Percentiles rank a stretch among this genome's conserved stretches.
Conservation (phyloP, 164 flowering plant genomes). For the Aristolochia californica region DNA sequence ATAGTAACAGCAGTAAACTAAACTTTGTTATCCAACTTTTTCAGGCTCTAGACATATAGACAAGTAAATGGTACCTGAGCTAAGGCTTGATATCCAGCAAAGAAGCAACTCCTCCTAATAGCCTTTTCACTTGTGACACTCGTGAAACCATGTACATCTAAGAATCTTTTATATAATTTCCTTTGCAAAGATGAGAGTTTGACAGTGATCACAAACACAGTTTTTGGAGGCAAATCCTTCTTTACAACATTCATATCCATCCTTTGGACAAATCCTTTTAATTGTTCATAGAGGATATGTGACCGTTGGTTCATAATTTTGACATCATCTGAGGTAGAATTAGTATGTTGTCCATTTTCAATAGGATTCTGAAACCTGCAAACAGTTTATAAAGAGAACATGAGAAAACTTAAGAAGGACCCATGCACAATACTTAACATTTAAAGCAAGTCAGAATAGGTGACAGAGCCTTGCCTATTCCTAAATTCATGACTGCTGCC, state of each 20-base stretch:
- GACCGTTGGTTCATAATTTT: conserved; percentile 96
- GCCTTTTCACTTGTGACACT: conserved; percentile 43
- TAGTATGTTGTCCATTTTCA: conserved; percentile 92
- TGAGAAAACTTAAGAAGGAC: neutral
- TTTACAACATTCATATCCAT: conserved; percentile 94
- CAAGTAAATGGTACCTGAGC: conserved; percentile 57
- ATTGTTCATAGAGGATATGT: conserved; percentile 90
- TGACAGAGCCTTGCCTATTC: conserved; percentile 50
- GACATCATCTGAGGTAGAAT: conserved; percentile 80
- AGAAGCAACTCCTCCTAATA: conserved; percentile 52
- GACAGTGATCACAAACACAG: conserved; percentile 84
- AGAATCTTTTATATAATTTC: conserved; percentile 72
- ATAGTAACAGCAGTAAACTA: neutral
- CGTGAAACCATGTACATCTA: conserved; percentile 83
- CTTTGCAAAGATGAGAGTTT: conserved; percentile 86
- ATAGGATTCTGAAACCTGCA: conserved; percentile 97
- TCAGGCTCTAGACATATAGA: neutral
- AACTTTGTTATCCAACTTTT: neutral
- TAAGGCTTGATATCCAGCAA: conserved; percentile 90
- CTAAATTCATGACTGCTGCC: conserved; percentile 96
- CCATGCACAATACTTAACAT: neutral
- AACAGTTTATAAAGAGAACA: neutral
- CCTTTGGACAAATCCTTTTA: conserved; percentile 96
- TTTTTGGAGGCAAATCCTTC: conserved; percentile 95
- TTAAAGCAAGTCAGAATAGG: conserved; percentile 2